phyloP scores from a whole-genome alignment of 192 early-diverging fungal species.

The Rhizophagus clarus region DNA sequence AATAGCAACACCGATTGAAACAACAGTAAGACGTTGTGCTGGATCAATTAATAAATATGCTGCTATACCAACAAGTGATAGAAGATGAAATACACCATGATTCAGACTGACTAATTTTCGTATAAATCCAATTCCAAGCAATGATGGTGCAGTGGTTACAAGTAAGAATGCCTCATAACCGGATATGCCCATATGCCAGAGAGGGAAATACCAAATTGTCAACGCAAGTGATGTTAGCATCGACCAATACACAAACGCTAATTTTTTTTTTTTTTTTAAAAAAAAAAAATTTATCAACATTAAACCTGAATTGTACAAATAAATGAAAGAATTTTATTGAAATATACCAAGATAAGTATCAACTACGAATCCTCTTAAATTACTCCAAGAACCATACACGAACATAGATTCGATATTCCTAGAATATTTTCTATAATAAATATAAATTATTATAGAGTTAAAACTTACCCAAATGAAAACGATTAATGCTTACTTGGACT shows the following conservation, averaged over 20 bases:
- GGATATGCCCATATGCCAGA: slow-evolving; percentile 86
- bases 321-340: not conserved
- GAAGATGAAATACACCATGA: slow-evolving; percentile 56
- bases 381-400: not conserved
- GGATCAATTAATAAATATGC: slow-evolving; percentile 64
- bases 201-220: slow-evolving; percentile 80
- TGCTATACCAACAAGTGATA: slow-evolving; percentile 64
- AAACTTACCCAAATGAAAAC: not conserved
- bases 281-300: not conserved
- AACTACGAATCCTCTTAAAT: slow-evolving; percentile 48
- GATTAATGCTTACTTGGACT: not conserved
- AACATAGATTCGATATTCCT: not conserved
- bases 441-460: not conserved
- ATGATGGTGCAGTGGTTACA: slow-evolving; percentile 55
- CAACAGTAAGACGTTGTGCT: slow-evolving; percentile 56
- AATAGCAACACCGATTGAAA: slow-evolving; percentile 60
- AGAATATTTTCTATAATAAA: not conserved
- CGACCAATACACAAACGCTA: slow-evolving; percentile 83
- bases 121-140: slow-evolving; percentile 60
- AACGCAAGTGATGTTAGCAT: slow-evolving; percentile 72
- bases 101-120: slow-evolving; percentile 54
- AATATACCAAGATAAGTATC: slow-evolving; percentile 67
- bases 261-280: not conserved
- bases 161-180: slow-evolving; percentile 77
- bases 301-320: not conserved